Conservation (phyloP, 2,329 filamentous ascomycete species). For the Aureobasidium sp. region DNA sequence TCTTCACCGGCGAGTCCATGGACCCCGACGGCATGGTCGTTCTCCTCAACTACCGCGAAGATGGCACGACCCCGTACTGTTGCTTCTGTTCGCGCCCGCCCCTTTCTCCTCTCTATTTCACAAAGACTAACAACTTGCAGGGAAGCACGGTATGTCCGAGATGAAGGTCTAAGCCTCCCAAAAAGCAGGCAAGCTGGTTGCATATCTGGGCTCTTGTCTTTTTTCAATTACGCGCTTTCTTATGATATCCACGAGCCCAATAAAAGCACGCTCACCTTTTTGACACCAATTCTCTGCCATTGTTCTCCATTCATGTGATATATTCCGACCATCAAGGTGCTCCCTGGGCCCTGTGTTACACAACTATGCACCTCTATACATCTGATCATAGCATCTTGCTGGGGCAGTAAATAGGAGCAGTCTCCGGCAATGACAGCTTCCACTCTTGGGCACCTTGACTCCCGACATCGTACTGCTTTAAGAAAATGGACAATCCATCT, state of each 20-base stretch:
- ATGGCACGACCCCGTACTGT: constrained; percentile 83
- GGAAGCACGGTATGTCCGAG: constrained; percentile 88
- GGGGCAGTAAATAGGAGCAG: too few relatives aligned
- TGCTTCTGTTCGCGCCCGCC: constrained; percentile 51
- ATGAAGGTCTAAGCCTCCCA: constrained; percentile 66
- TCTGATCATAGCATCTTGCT: too few relatives aligned
- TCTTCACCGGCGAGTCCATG: constrained; percentile 88
- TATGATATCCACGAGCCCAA: constrained; percentile 17
- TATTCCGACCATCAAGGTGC: background rate
- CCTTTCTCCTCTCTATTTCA: too few relatives aligned
- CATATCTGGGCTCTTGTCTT: constrained; percentile 8
- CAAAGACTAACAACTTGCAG: background rate
- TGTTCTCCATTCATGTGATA: background rate
- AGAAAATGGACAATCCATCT: too few relatives aligned
- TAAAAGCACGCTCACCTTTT: constrained; percentile 14
- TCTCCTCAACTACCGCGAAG: constrained; percentile 96
- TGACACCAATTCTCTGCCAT: background rate
- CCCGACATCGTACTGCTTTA: too few relatives aligned
- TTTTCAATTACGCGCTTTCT: constrained; percentile 5
- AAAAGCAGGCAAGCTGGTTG: constrained; percentile 3
- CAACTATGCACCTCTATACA: background rate
- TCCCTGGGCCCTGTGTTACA: background rate
- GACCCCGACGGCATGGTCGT: constrained; percentile 89
- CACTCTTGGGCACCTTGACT: too few relatives aligned
- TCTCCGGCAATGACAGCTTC: too few relatives aligned